Conservation (phyloP, 352 stramenopile species). For the Phytopythium chamaehyphon region DNA sequence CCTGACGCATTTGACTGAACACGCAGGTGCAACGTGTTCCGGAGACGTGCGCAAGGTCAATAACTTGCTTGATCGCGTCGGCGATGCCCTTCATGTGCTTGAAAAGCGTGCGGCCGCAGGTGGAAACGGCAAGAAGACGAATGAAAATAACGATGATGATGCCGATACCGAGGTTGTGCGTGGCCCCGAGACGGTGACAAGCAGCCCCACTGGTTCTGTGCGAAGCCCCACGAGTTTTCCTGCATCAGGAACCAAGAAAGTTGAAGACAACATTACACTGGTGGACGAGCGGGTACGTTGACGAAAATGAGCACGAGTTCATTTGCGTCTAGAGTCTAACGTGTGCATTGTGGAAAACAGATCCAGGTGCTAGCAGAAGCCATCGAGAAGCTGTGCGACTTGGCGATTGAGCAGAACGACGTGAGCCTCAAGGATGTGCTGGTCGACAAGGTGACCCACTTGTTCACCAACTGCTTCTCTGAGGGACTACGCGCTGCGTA, state of each 20-base stretch:
- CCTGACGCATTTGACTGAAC: constrained; percentile 45
- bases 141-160: constrained; percentile 10
- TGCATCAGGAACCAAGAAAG: constrained; percentile 40
- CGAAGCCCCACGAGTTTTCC: constrained; percentile 33
- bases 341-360: constrained; percentile 15
- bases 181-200: constrained; percentile 31
- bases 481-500: constrained; percentile 57
- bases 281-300: constrained; percentile 60
- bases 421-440: constrained; percentile 71
- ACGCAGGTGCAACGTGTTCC: constrained; percentile 49
- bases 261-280: constrained; percentile 63
- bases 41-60: constrained; percentile 56
- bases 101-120: constrained; percentile 45
- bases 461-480: constrained; percentile 78
- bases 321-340: not conserved
- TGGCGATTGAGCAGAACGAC: constrained; percentile 73
- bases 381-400: constrained; percentile 66
- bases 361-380: constrained; percentile 49
- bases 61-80: constrained; percentile 57
- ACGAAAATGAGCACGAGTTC: not conserved
- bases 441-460: constrained; percentile 50
- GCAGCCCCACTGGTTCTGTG: constrained; percentile 3
- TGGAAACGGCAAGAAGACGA: constrained; percentile 14
- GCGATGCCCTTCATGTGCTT: constrained; percentile 60
- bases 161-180: constrained; percentile 46